Percentiles rank a stretch among this genome's conserved stretches.
These are phyloP conservation scores for Ascosphaera apis DNA, from an alignment of 2,329 filamentous ascomycete species.

Conservation along the genomic window DNA sequence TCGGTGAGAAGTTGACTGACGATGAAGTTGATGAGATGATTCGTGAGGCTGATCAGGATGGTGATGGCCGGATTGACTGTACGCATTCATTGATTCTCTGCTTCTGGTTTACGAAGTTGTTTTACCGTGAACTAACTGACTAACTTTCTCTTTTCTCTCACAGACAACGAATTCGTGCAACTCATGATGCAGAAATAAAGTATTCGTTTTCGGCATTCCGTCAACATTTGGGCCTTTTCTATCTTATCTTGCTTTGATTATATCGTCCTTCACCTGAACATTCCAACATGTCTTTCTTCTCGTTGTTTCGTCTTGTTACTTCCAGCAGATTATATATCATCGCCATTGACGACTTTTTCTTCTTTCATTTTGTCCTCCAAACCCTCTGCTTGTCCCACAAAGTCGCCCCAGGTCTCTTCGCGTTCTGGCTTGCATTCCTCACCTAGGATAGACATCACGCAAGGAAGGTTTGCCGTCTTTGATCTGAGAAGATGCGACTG, in stretches of 20 bases:
- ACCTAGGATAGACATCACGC: too few species aligned
- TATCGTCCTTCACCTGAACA: too few species aligned
- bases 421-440: too few species aligned
- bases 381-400: background rate
- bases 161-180: conserved; percentile 83
- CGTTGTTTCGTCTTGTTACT: too few species aligned
- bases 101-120: conserved; percentile 10
- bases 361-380: background rate
- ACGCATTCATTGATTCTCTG: conserved; percentile 14
- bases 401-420: too few species aligned
- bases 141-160: conserved; percentile 1
- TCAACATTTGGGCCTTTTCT: too few species aligned
- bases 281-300: too few species aligned
- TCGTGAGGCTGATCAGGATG: conserved; percentile 71
- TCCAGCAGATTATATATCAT: too few species aligned
- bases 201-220: too few species aligned
- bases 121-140: conserved; percentile 1
- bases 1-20: conserved; percentile 75
- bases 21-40: conserved; percentile 90
- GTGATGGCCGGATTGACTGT: conserved; percentile 78
- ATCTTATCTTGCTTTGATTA: too few species aligned
- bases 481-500: too few species aligned
- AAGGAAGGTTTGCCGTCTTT: too few species aligned
- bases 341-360: background rate
- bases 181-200: conserved; percentile 92